Percentiles rank a stretch among this genome's conserved stretches.
Evolutionary conservation across 2,329 filamentous ascomycete species (phyloP).

Genomic region (Diaporthe amygdali): DNA sequence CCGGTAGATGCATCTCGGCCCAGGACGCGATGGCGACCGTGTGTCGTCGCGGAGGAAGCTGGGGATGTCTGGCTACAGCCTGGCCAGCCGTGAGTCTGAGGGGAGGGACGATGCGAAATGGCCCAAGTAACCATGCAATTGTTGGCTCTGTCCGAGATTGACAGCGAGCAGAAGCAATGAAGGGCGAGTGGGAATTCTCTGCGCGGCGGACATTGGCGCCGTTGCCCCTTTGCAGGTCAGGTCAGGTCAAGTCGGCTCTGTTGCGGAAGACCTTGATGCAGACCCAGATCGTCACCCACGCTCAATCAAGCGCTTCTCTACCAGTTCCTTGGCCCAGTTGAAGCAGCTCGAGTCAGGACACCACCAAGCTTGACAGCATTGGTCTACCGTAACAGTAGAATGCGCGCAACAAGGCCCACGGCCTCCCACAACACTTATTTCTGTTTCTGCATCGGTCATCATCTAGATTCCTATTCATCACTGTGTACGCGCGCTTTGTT

Average conservation of each 20-base stretch:
- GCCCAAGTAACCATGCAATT: neutral
- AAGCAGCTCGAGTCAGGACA: slow-evolving; percentile 2
- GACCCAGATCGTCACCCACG: neutral
- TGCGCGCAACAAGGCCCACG: neutral
- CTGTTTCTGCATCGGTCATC: too few species aligned
- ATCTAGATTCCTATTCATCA: too few species aligned
- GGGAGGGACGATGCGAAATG: neutral
- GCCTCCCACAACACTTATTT: too few species aligned
- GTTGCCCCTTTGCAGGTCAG: neutral
- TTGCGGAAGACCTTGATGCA: neutral
- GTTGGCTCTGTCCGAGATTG: neutral
- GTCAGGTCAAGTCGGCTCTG: neutral
- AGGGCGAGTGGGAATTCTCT: slow-evolving; percentile 2
- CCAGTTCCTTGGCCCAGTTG: neutral
- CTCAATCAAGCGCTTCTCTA: neutral
- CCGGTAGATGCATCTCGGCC: slow-evolving; percentile 18
- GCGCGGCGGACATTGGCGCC: neutral
- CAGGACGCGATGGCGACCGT: neutral
- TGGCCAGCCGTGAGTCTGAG: neutral
- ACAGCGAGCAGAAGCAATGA: neutral
- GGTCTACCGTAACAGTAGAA: neutral
- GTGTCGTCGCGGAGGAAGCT: neutral
- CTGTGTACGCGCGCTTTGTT: too few species aligned
- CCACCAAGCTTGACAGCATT: too few species aligned
- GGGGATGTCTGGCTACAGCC: neutral